These are phyloP conservation scores for Pseudocercospora pini-densiflorae DNA, from an alignment of 2,329 filamentous ascomycete species.

Conservation along the genomic window DNA sequence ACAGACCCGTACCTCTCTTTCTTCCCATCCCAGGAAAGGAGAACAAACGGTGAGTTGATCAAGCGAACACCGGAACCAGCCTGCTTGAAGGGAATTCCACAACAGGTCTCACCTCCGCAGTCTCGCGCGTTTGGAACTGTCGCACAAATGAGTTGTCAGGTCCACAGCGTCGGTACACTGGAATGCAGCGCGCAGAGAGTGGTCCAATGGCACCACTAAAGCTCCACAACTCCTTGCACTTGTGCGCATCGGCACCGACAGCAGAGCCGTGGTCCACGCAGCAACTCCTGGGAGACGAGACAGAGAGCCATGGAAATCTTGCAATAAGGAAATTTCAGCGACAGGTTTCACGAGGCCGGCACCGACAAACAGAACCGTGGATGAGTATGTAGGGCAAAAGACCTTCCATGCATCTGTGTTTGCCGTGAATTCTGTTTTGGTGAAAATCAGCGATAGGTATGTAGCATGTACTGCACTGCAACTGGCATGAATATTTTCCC, in stretches of 20 bases:
- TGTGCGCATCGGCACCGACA: background rate
- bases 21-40: too few relatives aligned
- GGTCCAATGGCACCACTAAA: background rate
- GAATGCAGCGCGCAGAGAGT: background rate
- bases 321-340: too few relatives aligned
- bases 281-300: background rate
- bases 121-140: background rate
- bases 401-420: background rate
- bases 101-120: background rate
- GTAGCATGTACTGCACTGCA: background rate
- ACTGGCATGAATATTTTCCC: background rate
- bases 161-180: background rate
- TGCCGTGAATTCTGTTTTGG: background rate
- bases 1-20: too few relatives aligned
- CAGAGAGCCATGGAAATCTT: background rate
- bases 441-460: conserved; percentile 6
- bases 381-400: background rate
- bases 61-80: background rate
- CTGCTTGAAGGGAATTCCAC: background rate
- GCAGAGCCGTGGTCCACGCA: background rate
- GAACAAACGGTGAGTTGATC: too few relatives aligned
- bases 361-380: background rate
- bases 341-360: background rate
- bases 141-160: conserved; percentile 10
- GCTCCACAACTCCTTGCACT: background rate